Conservation (phyloP, 306 rosid genomes). For the Trichosanthes cucumerina region DNA sequence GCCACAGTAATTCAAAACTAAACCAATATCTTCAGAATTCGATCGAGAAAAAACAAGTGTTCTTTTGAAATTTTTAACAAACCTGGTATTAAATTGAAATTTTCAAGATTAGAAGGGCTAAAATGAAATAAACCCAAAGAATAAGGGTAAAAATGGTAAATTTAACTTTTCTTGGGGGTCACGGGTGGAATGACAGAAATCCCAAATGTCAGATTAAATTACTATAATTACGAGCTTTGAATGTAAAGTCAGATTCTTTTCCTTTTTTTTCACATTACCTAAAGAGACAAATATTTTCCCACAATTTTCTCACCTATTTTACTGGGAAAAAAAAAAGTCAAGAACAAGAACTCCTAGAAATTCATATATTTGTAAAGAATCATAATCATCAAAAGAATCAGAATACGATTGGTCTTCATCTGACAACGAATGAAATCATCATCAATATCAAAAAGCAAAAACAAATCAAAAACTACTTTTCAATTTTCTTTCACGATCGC, state of each 20-base stretch:
- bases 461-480: not conserved
- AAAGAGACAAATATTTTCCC: not conserved
- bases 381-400: not conserved
- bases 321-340: not conserved
- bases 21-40: too few relatives aligned
- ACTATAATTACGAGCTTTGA: not conserved
- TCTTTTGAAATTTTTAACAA: not conserved
- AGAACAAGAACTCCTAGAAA: not conserved
- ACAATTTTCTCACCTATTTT: not conserved
- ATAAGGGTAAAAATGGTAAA: not conserved
- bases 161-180: not conserved
- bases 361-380: not conserved
- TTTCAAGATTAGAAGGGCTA: not conserved
- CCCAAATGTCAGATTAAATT: not conserved
- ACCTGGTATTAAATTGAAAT: not conserved
- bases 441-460: not conserved
- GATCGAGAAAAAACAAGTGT: not conserved
- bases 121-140: not conserved
- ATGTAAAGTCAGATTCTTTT: not conserved
- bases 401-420: not conserved
- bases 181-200: not conserved
- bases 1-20: too few relatives aligned
- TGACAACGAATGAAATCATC: not conserved
- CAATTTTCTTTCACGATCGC: not conserved
- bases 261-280: not conserved